Evolutionary conservation across 2,329 filamentous ascomycete genomes (phyloP).

Genomic region (Cladosporium sp.): DNA sequence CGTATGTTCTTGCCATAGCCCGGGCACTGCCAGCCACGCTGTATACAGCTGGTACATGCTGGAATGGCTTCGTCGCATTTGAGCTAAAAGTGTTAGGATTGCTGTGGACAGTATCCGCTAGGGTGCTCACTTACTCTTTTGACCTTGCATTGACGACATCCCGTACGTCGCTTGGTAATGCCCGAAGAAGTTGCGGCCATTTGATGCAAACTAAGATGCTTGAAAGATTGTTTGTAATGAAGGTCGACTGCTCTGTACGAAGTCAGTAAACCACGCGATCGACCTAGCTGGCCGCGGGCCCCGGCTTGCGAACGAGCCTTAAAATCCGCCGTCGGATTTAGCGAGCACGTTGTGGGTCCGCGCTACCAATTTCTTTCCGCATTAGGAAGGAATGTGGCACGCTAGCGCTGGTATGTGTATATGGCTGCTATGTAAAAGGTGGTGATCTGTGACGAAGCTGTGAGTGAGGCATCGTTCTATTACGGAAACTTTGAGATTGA

Average conservation of each 20-base stretch:
- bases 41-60: conserved; percentile 21
- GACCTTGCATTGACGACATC: conserved; percentile 11
- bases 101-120: not conserved
- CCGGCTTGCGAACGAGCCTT: not conserved
- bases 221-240: not conserved
- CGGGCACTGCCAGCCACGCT: conserved; percentile 16
- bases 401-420: conserved; percentile 2
- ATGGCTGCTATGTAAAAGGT: not conserved
- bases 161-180: not conserved
- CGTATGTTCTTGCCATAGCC: conserved; percentile 22
- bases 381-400: conserved; percentile 12
- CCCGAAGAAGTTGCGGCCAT: not conserved
- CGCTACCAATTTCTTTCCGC: conserved; percentile 7
- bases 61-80: conserved; percentile 24
- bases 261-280: not conserved
- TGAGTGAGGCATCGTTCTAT: not conserved
- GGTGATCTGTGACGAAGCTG: not conserved
- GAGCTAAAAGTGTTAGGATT: conserved; percentile 7
- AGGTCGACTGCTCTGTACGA: not conserved
- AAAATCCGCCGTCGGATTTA: not conserved
- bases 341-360: conserved; percentile 3
- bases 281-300: not conserved
- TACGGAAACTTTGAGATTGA: not conserved
- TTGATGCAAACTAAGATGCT: not conserved
- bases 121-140: conserved; percentile 7